A percentile compares a stretch with the other conserved stretches of the same genome.
Conservation (phyloP, 106 monocot genomes). For the Apostasia ramifera region DNA sequence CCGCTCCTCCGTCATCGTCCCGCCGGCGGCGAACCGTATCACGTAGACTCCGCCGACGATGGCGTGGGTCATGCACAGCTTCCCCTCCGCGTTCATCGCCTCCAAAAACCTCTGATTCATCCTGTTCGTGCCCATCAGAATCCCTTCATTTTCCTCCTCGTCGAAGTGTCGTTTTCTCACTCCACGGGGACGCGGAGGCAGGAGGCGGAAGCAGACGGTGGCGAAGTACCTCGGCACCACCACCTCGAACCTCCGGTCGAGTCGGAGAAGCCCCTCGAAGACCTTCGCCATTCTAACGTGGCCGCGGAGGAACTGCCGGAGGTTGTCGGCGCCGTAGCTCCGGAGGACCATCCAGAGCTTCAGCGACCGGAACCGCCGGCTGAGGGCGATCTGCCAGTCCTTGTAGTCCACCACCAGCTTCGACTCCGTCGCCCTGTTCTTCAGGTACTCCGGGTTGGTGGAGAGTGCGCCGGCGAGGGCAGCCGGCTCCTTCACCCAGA, state of each 20-base stretch:
- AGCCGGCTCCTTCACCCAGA: constrained; percentile 15
- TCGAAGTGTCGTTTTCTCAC: neutral
- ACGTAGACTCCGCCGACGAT: constrained; percentile 40
- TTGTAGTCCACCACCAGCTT: constrained; percentile 47
- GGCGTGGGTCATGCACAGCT: constrained; percentile 35
- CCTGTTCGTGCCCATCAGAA: constrained; percentile 10
- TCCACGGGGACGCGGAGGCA: neutral
- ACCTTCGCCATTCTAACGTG: constrained; percentile 45
- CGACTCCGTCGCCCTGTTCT: constrained; percentile 41
- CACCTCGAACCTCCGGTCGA: constrained; percentile 51
- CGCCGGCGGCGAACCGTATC: constrained; percentile 43
- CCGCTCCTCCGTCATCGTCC: constrained; percentile 39
- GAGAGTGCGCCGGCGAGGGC: constrained; percentile 10
- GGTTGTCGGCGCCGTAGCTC: constrained; percentile 36
- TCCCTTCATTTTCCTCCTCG: neutral
- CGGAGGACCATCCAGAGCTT: constrained; percentile 49
- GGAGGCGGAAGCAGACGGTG: constrained; percentile 42
- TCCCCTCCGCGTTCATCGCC: constrained; percentile 19
- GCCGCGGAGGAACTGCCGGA: constrained; percentile 14
- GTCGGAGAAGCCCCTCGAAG: constrained; percentile 30
- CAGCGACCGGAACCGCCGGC: constrained; percentile 39
- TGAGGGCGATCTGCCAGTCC: constrained; percentile 53
- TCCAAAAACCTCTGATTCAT: constrained; percentile 22
- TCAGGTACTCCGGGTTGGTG: constrained; percentile 45
- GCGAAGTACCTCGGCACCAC: constrained; percentile 38